These are phyloP conservation scores for Fusarium denticulatum DNA, from an alignment of 2,329 filamentous ascomycete species.

Conservation along the genomic window DNA sequence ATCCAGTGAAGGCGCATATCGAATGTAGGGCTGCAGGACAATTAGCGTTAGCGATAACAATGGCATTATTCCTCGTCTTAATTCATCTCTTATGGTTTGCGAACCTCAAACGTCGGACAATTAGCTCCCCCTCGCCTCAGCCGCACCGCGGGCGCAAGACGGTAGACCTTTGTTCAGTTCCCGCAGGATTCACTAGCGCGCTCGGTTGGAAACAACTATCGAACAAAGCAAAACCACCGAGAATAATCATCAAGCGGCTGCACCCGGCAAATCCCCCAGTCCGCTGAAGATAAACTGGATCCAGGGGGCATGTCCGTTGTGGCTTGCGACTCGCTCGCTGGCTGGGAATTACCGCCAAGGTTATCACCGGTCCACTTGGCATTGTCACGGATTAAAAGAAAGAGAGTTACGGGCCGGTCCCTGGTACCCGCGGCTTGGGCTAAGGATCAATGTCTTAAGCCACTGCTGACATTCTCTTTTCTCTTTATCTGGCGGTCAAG, in stretches of 20 bases:
- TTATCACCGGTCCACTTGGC: background rate
- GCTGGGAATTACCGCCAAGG: background rate
- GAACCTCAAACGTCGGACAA: background rate
- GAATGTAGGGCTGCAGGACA: background rate
- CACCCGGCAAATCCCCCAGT: background rate
- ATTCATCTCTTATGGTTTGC: background rate
- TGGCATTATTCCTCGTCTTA: background rate
- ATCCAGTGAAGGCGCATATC: slow-evolving; percentile 30
- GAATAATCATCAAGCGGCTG: background rate
- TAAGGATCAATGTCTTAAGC: background rate
- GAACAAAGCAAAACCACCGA: background rate
- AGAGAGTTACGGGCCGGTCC: slow-evolving; percentile 7
- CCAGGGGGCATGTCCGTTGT: background rate
- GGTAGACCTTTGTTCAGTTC: background rate
- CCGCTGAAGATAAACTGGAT: background rate
- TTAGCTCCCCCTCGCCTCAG: background rate
- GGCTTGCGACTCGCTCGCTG: background rate
- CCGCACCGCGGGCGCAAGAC: background rate
- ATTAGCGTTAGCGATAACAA: background rate
- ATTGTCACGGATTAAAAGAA: background rate
- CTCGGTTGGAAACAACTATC: background rate
- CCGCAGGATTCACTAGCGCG: background rate
- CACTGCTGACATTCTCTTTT: background rate
- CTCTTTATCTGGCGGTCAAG: background rate
- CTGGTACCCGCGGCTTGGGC: background rate